phyloP scores from a whole-genome alignment of 352 stramenopile genomes.

The Globisporangium takayamanum region DNA sequence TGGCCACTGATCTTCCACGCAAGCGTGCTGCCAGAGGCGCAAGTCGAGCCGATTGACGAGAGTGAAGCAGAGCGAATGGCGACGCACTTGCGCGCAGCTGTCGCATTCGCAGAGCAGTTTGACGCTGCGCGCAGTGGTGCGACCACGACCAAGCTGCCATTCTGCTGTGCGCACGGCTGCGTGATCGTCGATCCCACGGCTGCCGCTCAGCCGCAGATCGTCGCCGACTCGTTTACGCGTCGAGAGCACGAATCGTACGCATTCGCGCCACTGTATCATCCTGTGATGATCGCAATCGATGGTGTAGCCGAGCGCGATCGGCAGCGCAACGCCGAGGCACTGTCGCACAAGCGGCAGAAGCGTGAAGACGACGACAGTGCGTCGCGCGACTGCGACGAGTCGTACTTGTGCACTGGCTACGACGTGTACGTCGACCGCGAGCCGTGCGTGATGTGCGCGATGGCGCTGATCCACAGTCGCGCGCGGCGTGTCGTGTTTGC shows the following conservation, averaged over 20 bases:
- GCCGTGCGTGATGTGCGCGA: conserved; percentile 86
- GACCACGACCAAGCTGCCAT: conserved; percentile 1
- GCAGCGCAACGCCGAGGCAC: conserved; percentile 19
- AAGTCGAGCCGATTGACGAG: conserved; percentile 32
- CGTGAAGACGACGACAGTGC: conserved; percentile 4
- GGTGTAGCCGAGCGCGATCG: conserved; percentile 56
- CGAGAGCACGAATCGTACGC: conserved; percentile 13
- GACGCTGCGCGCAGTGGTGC: conserved; percentile 9
- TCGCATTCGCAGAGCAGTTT: conserved; percentile 17
- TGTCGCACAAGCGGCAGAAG: conserved; percentile 31
- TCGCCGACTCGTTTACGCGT: conserved; percentile 17
- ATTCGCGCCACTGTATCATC: conserved; percentile 58
- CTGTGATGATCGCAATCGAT: conserved; percentile 64
- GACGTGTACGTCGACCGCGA: conserved; percentile 83
- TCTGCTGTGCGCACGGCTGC: conserved; percentile 43
- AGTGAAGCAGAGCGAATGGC: conserved; percentile 28
- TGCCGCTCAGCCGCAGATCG: conserved; percentile 17
- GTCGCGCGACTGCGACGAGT: conserved; percentile 19
- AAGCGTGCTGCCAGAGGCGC: conserved; percentile 40
- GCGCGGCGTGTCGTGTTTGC: conserved; percentile 73
- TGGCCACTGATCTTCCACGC: conserved; percentile 82
- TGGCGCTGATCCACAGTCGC: conserved; percentile 86
- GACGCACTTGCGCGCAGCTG: conserved; percentile 20
- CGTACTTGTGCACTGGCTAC: conserved; percentile 87
- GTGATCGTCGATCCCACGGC: conserved; percentile 46